Base-by-base conservation (phyloP, 2,329 filamentous ascomycete species). In the Fusarium solani-melongenae region DNA sequence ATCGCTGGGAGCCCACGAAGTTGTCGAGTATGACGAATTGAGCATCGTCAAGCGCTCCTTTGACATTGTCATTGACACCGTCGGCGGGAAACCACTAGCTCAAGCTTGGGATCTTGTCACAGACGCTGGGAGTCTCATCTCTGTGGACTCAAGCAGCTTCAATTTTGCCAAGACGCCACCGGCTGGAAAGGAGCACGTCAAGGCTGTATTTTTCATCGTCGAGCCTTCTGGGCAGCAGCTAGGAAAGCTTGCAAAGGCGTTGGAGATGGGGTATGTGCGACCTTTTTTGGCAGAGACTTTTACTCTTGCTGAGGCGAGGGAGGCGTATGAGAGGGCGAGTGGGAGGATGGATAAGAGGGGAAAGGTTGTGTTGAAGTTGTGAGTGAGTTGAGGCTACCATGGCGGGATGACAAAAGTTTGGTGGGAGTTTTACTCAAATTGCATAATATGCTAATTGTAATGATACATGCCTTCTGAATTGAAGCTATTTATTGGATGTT, bases 51-150 rank as follows among this genome's bases (percentile, higher is more conserved):
- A 24, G 29, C 62, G 24, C 2, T 55, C 24, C 0, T 75, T 77
- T 3, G 79, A 81, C 46, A 57, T 81, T 1, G 76, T 82, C 14
- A 60, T 83, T 7, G 81, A 83, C 61, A 76, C 78, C n/a, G 72
- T 80, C 22, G 80, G 79, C 1, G 77, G 78, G 0, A 71, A 77
- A 34, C 72, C 76, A n/a, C 69, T 82, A 34, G 56, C 68, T 17
- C 72, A 77, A 4, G 71, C 76, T 39, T 82, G 80, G 80, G 62
- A 67, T 6, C 76, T 77, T 6, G 71, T 82, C 4, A 73, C 73
- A 15, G 66, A 72, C 12, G 64, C 73, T 2, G 78, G 78, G 1
- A 70, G 64, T 11, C 62, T 81, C 14, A 57, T 79, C 3, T 63
- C 64, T 1, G 51, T 73, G 2, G 64, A 76, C 33, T 68, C 74